Conservation (phyloP, 2,329 filamentous ascomycete species). For the Nemania bipapillata region DNA sequence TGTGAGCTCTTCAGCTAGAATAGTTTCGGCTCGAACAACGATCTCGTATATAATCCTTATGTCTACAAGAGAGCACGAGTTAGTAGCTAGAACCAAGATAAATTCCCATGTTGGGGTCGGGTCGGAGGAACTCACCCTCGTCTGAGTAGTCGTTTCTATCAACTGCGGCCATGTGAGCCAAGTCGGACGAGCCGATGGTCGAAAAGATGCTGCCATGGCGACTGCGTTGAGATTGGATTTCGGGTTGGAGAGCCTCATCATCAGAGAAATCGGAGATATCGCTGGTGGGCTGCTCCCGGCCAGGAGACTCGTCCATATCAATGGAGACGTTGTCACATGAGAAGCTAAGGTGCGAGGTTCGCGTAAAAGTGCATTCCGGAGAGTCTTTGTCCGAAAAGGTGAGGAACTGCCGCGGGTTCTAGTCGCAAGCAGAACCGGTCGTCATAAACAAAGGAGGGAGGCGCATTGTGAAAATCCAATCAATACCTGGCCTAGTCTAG, state of each 20-base stretch:
- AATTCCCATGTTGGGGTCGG: not conserved
- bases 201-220: conserved; percentile 35
- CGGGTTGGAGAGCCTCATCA: conserved; percentile 32
- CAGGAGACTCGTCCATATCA: conserved; percentile 34
- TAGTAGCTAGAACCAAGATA: conserved; percentile 16
- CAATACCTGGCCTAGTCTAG: too few species aligned
- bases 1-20: conserved; percentile 64
- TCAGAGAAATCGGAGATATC: conserved; percentile 42
- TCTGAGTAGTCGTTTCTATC: conserved; percentile 47
- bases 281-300: conserved; percentile 34
- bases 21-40: conserved; percentile 74
- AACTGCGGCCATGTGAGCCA: conserved; percentile 25
- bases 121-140: conserved; percentile 37
- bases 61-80: conserved; percentile 58
- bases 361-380: conserved; percentile 40
- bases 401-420: conserved; percentile 39
- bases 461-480: conserved; percentile 40
- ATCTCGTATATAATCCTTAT: conserved; percentile 82
- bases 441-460: conserved; percentile 37
- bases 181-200: conserved; percentile 34
- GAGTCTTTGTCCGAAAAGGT: conserved; percentile 28
- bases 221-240: conserved; percentile 22
- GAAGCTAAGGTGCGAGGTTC: conserved; percentile 31
- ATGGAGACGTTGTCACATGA: conserved; percentile 34
- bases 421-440: conserved; percentile 39